Base-by-base conservation (phyloP, 768 basidiomycete genomes). In the Tulasnella sp. region DNA sequence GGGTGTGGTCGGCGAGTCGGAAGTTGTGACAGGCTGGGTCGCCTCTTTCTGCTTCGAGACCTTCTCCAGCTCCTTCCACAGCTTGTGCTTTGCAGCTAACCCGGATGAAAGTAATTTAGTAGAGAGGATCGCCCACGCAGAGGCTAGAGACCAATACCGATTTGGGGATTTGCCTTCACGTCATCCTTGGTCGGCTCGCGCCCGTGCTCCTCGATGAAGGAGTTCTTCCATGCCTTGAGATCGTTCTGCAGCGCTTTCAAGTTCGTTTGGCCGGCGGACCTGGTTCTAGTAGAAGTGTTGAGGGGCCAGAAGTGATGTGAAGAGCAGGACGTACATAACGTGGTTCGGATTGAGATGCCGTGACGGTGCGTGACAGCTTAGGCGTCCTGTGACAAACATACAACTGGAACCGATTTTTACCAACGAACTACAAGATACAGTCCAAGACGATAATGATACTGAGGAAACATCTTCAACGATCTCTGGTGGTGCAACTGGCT, bases 151-250 rank as follows among this genome's bases (percentile, higher is more conserved):
- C 58, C 31, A 80, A 80, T 80, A 50, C 81, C 81, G 31, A 82
- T 82, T 48, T 72, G 75, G 11, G 81, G 80, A 50, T 77, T 46
- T 40, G 74, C 41, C 81, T 81, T 82, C 18, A 74, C 42, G 74
- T 82, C 81, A 12, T 82, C 81, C 34, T 82, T 82, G 54, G 28
- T 72, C 8, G 73, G 42, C 40, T 81, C 80, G 16, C 81, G 81
- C 22, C 81, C 81, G 54, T 82, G 80, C 50, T 82, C 81, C 42
- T 58, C 31, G 28, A 58, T 42, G 48, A 82, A 82, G 22, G 48
- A 40, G 46, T 76, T 75, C 76, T 82, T 75, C 81, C 81, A 82
- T 28, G 80, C 81, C 69, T 82, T 82, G 42, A 82, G 80, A 44
- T 82, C 81, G 50, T 50, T 50, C 76, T 82, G 81, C 37, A 82